These are phyloP conservation scores for Zymoseptoria tritici DNA, from an alignment of 2,329 filamentous ascomycete genomes.

Conservation along the genomic window DNA sequence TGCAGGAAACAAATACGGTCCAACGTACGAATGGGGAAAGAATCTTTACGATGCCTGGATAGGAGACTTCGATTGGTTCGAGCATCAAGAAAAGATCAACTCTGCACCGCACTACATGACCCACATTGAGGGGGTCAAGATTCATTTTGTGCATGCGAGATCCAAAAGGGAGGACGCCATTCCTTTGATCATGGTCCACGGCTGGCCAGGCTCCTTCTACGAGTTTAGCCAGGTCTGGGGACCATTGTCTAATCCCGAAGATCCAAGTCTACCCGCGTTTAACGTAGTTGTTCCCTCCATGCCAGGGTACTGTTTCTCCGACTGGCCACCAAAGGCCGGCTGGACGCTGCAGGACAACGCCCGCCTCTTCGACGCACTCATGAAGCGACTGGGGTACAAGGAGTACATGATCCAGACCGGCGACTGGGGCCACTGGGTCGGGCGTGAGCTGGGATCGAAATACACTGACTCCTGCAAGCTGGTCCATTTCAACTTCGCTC, in stretches of 20 bases:
- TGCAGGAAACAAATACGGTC: conserved; percentile 32
- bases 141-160: conserved; percentile 35
- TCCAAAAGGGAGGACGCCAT: conserved; percentile 30
- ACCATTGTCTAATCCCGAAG: conserved; percentile 17
- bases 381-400: conserved; percentile 36
- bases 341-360: conserved; percentile 35
- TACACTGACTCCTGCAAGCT: conserved; percentile 32
- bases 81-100: conserved; percentile 30
- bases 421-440: conserved; percentile 38
- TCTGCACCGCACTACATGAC: conserved; percentile 30
- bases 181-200: conserved; percentile 38
- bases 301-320: conserved; percentile 47
- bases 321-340: conserved; percentile 22
- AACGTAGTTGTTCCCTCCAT: conserved; percentile 53
- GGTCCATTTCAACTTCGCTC: conserved; percentile 38
- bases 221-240: conserved; percentile 38
- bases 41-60: conserved; percentile 31
- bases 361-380: conserved; percentile 32
- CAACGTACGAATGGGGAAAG: conserved; percentile 28
- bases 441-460: conserved; percentile 32
- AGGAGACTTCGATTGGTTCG: conserved; percentile 29
- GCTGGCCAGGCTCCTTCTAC: conserved; percentile 41
- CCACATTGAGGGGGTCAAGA: conserved; percentile 28
- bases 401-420: conserved; percentile 35
- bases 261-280: conserved; percentile 36